Evolutionary conservation across 2,329 filamentous ascomycete species (phyloP).

Genomic region (Calonectria crousiana): DNA sequence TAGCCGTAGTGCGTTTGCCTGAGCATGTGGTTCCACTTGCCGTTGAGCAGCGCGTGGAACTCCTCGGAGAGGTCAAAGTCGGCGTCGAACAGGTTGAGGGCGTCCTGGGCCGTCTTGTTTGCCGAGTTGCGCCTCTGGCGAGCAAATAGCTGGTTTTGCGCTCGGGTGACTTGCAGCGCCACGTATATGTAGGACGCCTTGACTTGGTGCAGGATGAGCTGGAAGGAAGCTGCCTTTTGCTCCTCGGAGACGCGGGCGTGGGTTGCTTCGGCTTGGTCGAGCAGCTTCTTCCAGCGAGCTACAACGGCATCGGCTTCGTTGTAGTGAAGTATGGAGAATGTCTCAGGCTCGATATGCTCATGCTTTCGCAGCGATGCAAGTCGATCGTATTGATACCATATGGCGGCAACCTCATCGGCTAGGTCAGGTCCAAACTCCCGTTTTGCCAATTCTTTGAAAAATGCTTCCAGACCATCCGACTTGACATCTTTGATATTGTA

Average conservation of each 20-base stretch:
- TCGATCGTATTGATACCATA: conserved; percentile 63
- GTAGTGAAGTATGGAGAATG: conserved; percentile 70
- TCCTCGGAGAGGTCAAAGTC: conserved; percentile 63
- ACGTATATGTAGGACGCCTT: conserved; percentile 65
- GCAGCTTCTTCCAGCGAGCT: conserved; percentile 60
- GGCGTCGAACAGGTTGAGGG: conserved; percentile 61
- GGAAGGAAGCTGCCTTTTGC: conserved; percentile 65
- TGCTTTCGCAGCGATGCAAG: conserved; percentile 64
- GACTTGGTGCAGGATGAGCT: conserved; percentile 69
- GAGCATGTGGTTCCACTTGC: conserved; percentile 70
- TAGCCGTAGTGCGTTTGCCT: conserved; percentile 63
- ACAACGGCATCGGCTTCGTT: conserved; percentile 66
- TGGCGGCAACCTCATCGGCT: conserved; percentile 56
- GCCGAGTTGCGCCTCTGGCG: conserved; percentile 66
- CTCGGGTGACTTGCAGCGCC: conserved; percentile 56
- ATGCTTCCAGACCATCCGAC: conserved; percentile 52
- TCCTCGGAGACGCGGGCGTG: conserved; percentile 54
- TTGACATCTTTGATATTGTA: conserved; percentile 65
- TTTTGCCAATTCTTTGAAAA: conserved; percentile 59
- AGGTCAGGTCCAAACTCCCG: conserved; percentile 61
- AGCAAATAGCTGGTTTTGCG: conserved; percentile 64
- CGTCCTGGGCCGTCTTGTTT: conserved; percentile 60
- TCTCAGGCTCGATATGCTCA: conserved; percentile 67
- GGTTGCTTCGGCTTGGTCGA: conserved; percentile 54
- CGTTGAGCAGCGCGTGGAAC: conserved; percentile 62